Conservation (phyloP, 805 yeast species). For the Metschnikowia baotianmanensis region DNA sequence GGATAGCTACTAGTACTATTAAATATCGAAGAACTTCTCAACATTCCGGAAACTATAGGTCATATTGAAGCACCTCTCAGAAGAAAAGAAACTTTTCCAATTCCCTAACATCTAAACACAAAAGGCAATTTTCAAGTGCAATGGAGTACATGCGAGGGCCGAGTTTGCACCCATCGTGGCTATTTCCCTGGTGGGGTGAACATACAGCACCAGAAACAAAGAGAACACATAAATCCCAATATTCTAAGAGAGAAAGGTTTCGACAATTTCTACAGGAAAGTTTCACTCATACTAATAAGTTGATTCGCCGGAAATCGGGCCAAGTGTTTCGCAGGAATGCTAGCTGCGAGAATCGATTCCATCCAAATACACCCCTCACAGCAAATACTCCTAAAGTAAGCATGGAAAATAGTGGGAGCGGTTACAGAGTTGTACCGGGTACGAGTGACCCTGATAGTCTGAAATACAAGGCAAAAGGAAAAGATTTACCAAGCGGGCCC, state of each 20-base stretch:
- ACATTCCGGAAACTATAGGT: neutral
- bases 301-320: neutral
- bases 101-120: too few species aligned
- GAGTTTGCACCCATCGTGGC: constrained; percentile 11
- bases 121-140: too few species aligned
- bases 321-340: neutral
- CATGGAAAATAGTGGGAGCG: neutral
- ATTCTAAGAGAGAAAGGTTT: constrained; percentile 4
- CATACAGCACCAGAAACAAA: neutral
- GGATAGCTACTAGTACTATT: too few species aligned
- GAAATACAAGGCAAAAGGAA: neutral
- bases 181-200: constrained; percentile 7
- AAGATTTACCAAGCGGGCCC: neutral
- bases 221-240: neutral
- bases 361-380: neutral
- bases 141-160: constrained; percentile 3
- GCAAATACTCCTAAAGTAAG: neutral
- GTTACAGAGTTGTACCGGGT: neutral
- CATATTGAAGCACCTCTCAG: neutral
- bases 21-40: too few species aligned
- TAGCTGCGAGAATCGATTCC: neutral
- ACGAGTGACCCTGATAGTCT: neutral
- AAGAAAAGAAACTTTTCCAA: too few species aligned
- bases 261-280: neutral
- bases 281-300: neutral